Base-by-base conservation (phyloP, 768 basidiomycete genomes). In the Coprinellus micaceus region DNA sequence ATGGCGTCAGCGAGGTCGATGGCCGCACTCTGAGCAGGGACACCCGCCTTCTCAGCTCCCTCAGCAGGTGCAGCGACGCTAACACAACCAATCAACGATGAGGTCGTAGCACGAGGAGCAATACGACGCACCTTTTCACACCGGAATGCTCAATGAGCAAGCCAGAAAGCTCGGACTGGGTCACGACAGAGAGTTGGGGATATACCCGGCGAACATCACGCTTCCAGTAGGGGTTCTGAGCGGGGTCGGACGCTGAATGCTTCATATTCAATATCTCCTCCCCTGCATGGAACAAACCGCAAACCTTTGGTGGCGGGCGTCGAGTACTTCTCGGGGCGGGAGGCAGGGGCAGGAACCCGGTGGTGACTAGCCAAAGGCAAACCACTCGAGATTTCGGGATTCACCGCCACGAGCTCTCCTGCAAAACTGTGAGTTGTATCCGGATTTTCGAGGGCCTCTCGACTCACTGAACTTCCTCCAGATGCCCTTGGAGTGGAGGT, bases 141-240 rank as follows among this genome's bases (percentile, higher is more conserved):
- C 77, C 74, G 5, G 91, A 88, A 57, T 93, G 90, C 54, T 94
- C 84, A 58, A 96, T 83, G 44, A 98, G 80, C 59, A 98, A 73
- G 24, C 82, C 74, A 0, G 94, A 87, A 24, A 97, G 75, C 64
- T 94, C 86, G 4, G 82, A 67, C 74, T 98, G 94, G 4, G 91
- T 91, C 57, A 98, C 79, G 19, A 92, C 85, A 2, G 93, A 94
- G 26, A 94, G 85, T 62, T 88, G 91, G n/a, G 94, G 93, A 71
- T 94, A 97, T 33, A 85, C 84, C 51, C 94, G 85, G 56, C 94
- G 86, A 64, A 95, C 90, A 73, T 97, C 94, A 59, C 94, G 90
- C 72, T 96, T 96, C 87, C 89, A 95, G 80, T 98, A 98, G 54
- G 89, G 90, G 70, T 92, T 93, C 75, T 91, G 81, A 29, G 91